These are phyloP conservation scores for Paramyrothecium sp. DNA, from an alignment of 2,329 filamentous ascomycete genomes.

Conservation along the genomic window DNA sequence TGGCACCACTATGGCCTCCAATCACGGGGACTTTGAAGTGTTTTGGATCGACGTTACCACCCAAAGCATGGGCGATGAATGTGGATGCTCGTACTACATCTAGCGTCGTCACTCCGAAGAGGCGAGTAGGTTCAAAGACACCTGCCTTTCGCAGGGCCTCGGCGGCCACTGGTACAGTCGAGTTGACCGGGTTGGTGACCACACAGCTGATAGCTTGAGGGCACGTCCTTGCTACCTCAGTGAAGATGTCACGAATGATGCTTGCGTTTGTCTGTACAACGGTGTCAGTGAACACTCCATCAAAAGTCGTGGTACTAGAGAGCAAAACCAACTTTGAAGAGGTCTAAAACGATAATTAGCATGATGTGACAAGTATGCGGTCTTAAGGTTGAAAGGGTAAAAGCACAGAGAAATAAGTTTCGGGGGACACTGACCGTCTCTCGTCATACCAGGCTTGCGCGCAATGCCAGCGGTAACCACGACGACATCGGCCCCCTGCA, in stretches of 20 bases:
- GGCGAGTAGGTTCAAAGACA: constrained; percentile 76
- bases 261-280: constrained; percentile 64
- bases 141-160: constrained; percentile 73
- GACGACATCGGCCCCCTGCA: constrained; percentile 69
- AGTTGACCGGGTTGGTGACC: constrained; percentile 81
- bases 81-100: constrained; percentile 75
- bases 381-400: not conserved
- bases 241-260: constrained; percentile 75
- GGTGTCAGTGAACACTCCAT: not conserved
- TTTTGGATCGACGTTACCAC: constrained; percentile 50
- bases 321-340: constrained; percentile 53
- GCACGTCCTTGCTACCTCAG: constrained; percentile 66
- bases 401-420: not conserved
- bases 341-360: not conserved
- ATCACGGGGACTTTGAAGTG: constrained; percentile 72
- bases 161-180: constrained; percentile 74
- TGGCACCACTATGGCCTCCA: constrained; percentile 75
- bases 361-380: no score
- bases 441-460: constrained; percentile 79
- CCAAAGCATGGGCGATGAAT: constrained; percentile 63
- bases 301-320: no score
- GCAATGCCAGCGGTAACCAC: constrained; percentile 78
- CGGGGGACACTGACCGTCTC: constrained; percentile 43
- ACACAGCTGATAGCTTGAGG: constrained; percentile 74
- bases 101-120: constrained; percentile 80